Evolutionary conservation across 75 land plant species (phyloP).

Genomic region (Larix kaempferi): DNA sequence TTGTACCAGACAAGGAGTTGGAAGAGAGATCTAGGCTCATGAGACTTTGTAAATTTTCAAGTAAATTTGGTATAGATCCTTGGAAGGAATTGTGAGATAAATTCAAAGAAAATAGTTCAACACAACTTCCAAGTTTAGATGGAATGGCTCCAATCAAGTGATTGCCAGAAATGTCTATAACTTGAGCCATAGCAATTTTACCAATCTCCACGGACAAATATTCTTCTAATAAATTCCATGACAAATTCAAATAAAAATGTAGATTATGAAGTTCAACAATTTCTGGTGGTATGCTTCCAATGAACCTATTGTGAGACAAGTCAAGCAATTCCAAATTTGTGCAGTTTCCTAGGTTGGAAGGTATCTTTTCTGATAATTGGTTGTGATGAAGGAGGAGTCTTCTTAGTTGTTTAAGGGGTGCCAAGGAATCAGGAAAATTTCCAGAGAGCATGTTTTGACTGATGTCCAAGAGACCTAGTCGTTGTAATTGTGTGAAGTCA

Average conservation of each 20-base stretch:
- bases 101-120: conserved; percentile 13
- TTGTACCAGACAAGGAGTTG: conserved; percentile 26
- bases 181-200: conserved; percentile 13
- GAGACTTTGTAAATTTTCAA: conserved; percentile 16
- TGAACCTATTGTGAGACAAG: conserved; percentile 31
- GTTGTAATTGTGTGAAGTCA: conserved; percentile 24
- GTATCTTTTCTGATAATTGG: conserved; percentile 24
- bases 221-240: conserved; percentile 18
- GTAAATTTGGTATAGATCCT: not conserved
- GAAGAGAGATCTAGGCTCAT: conserved; percentile 28
- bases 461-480: conserved; percentile 25
- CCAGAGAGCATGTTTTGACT: conserved; percentile 39
- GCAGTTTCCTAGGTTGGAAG: conserved; percentile 21
- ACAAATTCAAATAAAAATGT: conserved; percentile 20
- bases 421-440: not conserved
- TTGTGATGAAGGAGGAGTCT: conserved; percentile 26
- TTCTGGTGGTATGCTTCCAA: conserved; percentile 27
- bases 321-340: conserved; percentile 18
- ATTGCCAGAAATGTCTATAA: conserved; percentile 29
- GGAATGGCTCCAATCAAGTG: conserved; percentile 26
- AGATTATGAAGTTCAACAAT: conserved; percentile 7
- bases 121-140: conserved; percentile 18
- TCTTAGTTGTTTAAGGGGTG: conserved; percentile 5
- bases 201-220: not conserved
- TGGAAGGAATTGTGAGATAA: not conserved